Percentiles rank a stretch among this genome's conserved stretches.
Conservation (phyloP, 768 basidiomycete species). For the Neoboletus magnificus region DNA sequence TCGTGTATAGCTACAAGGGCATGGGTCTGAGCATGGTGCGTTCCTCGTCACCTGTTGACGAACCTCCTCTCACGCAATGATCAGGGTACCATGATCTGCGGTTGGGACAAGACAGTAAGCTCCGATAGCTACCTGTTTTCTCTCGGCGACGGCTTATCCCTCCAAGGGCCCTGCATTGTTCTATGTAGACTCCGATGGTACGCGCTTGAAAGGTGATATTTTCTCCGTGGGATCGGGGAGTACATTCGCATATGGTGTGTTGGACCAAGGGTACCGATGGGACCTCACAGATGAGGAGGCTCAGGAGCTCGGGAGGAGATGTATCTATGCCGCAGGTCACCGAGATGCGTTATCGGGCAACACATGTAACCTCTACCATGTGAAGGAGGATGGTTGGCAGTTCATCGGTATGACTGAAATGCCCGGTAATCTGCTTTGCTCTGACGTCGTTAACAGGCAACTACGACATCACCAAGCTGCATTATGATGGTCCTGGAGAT, state of each 20-base stretch:
- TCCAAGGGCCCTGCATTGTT: slow-evolving; percentile 85
- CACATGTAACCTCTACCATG: slow-evolving; percentile 92
- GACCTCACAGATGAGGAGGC: slow-evolving; percentile 92
- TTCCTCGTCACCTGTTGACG: slow-evolving; percentile 5
- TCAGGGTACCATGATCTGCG: slow-evolving; percentile 99
- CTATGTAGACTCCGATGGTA: slow-evolving; percentile 97
- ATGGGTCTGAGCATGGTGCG: slow-evolving; percentile 99
- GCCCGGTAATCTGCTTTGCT: slow-evolving; percentile 1
- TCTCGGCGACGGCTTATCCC: slow-evolving; percentile 9
- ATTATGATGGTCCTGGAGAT: slow-evolving; percentile 83
- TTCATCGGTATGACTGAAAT: slow-evolving; percentile 72
- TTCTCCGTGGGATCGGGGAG: slow-evolving; percentile 99
- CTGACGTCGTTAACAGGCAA: slow-evolving; percentile 55
- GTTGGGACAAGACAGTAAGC: slow-evolving; percentile 96
- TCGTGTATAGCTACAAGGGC: slow-evolving; percentile 97
- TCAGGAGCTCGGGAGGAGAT: slow-evolving; percentile 87
- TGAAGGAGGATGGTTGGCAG: slow-evolving; percentile 92
- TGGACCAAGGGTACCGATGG: slow-evolving; percentile 94
- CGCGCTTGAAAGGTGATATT: slow-evolving; percentile 92
- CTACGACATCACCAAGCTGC: slow-evolving; percentile 86
- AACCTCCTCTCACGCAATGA: background rate
- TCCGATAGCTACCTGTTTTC: background rate
- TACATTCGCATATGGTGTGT: slow-evolving; percentile 98
- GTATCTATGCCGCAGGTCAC: slow-evolving; percentile 96
- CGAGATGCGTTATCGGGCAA: slow-evolving; percentile 97